phyloP scores from a whole-genome alignment of 2,329 filamentous ascomycete genomes.

The Cercospora beticola region DNA sequence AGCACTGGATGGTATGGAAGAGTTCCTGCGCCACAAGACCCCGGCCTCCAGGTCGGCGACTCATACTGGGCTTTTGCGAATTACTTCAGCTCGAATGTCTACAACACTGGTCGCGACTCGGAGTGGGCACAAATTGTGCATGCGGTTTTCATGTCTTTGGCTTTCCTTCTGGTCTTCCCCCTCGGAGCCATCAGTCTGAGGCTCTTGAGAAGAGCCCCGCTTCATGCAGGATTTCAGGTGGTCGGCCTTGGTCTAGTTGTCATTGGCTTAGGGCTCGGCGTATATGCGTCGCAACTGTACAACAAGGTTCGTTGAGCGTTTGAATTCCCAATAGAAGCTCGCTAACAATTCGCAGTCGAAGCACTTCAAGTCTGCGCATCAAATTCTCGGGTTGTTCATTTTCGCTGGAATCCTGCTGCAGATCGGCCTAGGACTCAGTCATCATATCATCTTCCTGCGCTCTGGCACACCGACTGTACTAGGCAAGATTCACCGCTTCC shows the following conservation, averaged over 20 bases:
- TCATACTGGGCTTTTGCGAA: conserved; percentile 30
- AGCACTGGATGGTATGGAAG: conserved; percentile 32
- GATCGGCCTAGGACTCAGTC: conserved; percentile 41
- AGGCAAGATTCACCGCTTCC: conserved; percentile 57
- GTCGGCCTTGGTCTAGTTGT: conserved; percentile 41
- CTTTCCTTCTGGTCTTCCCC: conserved; percentile 41
- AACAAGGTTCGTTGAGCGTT: conserved; percentile 39
- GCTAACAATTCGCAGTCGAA: conserved; percentile 38
- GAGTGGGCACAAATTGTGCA: conserved; percentile 29
- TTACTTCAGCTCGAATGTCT: conserved; percentile 30
- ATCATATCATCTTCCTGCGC: conserved; percentile 41
- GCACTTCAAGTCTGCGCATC: conserved; percentile 47
- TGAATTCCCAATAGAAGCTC: not conserved
- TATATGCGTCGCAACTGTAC: conserved; percentile 43
- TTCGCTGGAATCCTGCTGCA: conserved; percentile 39
- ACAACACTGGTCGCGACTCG: conserved; percentile 27
- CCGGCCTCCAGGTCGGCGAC: conserved; percentile 23
- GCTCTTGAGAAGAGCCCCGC: conserved; percentile 42
- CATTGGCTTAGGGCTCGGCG: conserved; percentile 44
- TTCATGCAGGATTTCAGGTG: conserved; percentile 45
- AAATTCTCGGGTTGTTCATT: conserved; percentile 48
- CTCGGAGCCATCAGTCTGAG: conserved; percentile 40
- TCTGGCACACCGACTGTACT: conserved; percentile 42
- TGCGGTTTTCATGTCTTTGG: conserved; percentile 38
- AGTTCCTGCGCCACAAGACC: conserved; percentile 39